Evolutionary conservation across 1,284 basidiomycete species (phyloP), one percentile per base, ranked within the genome.

Genomic region (Melanopsichium pennsylvanicum): DNA sequence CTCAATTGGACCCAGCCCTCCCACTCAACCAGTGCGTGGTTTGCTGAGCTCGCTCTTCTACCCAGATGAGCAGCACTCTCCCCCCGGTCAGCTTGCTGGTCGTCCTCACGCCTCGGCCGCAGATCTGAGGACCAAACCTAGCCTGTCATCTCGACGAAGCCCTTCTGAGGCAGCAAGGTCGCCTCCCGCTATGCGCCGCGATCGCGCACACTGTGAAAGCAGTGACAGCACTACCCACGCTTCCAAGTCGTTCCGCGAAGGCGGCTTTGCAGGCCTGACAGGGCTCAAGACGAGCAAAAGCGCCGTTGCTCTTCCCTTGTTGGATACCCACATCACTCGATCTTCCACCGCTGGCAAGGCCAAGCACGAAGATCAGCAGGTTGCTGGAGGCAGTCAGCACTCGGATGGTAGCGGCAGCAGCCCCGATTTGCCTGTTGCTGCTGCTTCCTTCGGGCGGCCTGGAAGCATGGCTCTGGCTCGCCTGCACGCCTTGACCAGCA

Each of bases 271-370:
- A 44, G 58, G 64, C 13, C 22, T 68, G 26, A 40, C 56, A 2
- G 70, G 80, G 10, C 75, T 89, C 56, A 84, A 84, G 40, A 84
- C 84, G 39, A 87, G 85, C 64, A 90, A 89, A 83, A 88, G 87
- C 63, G 81, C 86, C 0, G 87, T 85, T 2, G 89, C 88, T 7
- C 78, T 88, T 10, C 76, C 78, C 9, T 52, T 75, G 19, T 70
- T 80, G n/a, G 71, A 71, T 73, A 85, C 86, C 66, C 82, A 88
- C 43, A 84, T 84, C 13, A 50, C 67, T 38, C 56, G 61, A 29
- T 75, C 59, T 8, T 76, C 45, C 86, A 87, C 77, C 2, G 67
- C 51, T 6, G 68, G 61, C 47, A 70, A 70, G 40, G 52, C 54
- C 21, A 52, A 46, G 40, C 57, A 68, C 25, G 54, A 55, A 32